Conservation (phyloP, 2,329 filamentous ascomycete species). For the Aspergillus novofumigatus region DNA sequence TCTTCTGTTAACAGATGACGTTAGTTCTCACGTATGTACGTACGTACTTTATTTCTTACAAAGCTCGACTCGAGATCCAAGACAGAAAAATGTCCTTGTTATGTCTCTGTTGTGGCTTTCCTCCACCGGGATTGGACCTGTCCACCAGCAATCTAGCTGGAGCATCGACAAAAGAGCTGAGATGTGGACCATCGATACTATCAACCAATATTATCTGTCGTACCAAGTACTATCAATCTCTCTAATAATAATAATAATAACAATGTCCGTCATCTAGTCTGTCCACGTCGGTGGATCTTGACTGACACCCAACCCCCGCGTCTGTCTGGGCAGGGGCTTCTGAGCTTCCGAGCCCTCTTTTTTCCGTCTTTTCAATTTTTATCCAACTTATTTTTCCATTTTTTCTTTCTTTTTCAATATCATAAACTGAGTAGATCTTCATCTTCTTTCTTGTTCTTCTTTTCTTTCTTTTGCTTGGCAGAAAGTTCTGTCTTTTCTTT, state of each 20-base stretch:
- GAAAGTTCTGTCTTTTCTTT: constrained; percentile 13
- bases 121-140: not conserved
- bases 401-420: not conserved
- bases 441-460: not conserved
- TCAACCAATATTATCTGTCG: not conserved
- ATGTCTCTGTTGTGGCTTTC: too few species aligned
- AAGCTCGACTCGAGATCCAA: not conserved
- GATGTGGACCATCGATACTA: not conserved
- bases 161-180: not conserved
- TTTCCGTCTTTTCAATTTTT: not conserved
- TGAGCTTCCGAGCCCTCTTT: not conserved
- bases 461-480: not conserved
- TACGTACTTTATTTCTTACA: not conserved
- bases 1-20: not conserved
- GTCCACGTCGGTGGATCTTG: not conserved
- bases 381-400: not conserved
- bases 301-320: not conserved
- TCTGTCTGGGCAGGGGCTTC: not conserved
- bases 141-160: not conserved
- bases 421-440: not conserved
- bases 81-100: too few species aligned
- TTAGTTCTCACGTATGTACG: not conserved
- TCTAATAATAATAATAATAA: too few species aligned
- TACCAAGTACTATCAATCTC: too few species aligned
- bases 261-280: not conserved